phyloP scores from a whole-genome alignment of 176 grass and related monocot genomes.

The Avena insularis region DNA sequence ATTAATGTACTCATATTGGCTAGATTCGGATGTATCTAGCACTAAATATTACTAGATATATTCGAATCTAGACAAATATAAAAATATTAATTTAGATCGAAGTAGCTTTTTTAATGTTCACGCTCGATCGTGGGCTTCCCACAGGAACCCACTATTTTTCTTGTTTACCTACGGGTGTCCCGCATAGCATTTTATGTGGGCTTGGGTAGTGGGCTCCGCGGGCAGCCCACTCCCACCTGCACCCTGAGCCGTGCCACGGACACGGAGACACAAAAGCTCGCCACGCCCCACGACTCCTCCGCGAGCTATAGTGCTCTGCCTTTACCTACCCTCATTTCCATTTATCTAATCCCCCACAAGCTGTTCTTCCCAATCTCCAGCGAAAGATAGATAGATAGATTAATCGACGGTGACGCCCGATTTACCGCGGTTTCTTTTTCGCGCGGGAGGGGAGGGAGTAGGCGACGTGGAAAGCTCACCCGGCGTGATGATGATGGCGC shows the following conservation, averaged over 20 bases:
- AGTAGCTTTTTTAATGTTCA: too few species aligned
- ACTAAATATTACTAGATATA: too few species aligned
- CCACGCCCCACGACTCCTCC: neutral
- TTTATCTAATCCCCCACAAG: neutral
- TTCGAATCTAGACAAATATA: too few species aligned
- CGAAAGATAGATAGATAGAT: neutral
- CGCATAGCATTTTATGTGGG: too few species aligned
- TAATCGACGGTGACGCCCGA: neutral
- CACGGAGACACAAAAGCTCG: neutral
- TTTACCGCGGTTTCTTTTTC: neutral
- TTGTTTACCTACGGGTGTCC: too few species aligned
- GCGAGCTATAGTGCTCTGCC: neutral
- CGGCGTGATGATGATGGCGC: neutral
- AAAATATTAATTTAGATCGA: too few species aligned
- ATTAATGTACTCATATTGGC: too few species aligned
- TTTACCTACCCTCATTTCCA: neutral
- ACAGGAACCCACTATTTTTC: too few species aligned
- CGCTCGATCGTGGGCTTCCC: too few species aligned
- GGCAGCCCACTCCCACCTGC: too few species aligned
- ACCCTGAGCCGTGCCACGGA: neutral
- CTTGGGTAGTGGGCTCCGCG: too few species aligned
- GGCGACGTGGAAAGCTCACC: conserved; percentile 58
- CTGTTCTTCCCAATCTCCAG: neutral
- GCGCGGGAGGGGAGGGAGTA: neutral
- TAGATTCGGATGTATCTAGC: too few species aligned